Evolutionary conservation across 208 protist genomes (phyloP).

Genomic region (Naegleria gruberi): DNA sequence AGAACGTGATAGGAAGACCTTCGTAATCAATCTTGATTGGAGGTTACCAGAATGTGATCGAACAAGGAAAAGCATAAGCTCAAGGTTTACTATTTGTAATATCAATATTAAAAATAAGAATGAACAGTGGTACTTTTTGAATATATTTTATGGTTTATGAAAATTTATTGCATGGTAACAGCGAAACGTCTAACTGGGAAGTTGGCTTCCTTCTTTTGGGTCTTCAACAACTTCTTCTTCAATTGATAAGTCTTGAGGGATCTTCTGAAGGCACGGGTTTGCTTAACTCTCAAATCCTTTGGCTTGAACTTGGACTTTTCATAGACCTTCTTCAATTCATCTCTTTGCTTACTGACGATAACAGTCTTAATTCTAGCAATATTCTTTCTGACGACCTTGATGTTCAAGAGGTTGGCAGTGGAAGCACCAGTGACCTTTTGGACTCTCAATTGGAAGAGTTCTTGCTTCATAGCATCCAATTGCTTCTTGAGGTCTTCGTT

Average conservation of each 20-base stretch:
- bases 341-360: constrained; percentile 86
- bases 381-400: constrained; percentile 78
- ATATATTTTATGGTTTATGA: background rate
- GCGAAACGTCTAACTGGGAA: constrained; percentile 4
- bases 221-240: background rate
- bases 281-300: background rate
- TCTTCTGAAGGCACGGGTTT: constrained; percentile 23
- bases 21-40: too few relatives aligned
- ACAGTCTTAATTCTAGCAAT: constrained; percentile 94
- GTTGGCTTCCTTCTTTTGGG: background rate
- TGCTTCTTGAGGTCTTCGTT: constrained; percentile 92
- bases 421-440: constrained; percentile 81
- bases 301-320: background rate
- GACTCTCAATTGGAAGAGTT: constrained; percentile 90
- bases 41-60: background rate
- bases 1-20: too few relatives aligned
- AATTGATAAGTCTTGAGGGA: background rate
- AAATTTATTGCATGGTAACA: background rate
- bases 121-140: too few relatives aligned
- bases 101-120: background rate
- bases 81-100: too few relatives aligned
- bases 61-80: too few relatives aligned
- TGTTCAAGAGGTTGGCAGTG: constrained; percentile 82
- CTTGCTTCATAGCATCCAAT: constrained; percentile 91
- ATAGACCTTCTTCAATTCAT: constrained; percentile 83